Base-by-base conservation (phyloP, 1,139 yeast genomes). In the Eremothecium sinecaudum region DNA sequence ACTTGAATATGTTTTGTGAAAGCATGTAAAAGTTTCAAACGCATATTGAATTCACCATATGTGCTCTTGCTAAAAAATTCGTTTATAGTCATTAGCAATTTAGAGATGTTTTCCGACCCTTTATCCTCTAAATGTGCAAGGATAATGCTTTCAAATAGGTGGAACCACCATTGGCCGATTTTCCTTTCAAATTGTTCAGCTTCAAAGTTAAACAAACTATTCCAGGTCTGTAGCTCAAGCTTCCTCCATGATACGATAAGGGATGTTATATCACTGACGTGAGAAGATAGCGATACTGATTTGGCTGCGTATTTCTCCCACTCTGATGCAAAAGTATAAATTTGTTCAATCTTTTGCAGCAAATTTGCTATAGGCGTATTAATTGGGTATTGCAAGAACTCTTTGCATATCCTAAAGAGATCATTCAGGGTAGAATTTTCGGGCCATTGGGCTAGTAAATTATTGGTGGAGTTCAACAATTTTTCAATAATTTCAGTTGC, bases 261-360 rank as follows among this genome's bases (percentile, higher is more conserved):
- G 1, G 60, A 51, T 0, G 93, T 75, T 28, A 84, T 58, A 13
- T 69, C 68, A 30, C 73, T 76, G 42, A 77, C 71, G 34, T 71
- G 69, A 0, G 50, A 50, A 24, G 64, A 64, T 39, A 90, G 61
- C 1, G 94, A 72, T 1, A 81, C 90, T 34, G 80, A 79, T 3
- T 75, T 67, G 24, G 87, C 77, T 0, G 98, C 95, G 58, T 82
- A 86, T 45, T 82, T 80, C 54, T 90, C 92, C 97, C 98, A 92
- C 56, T 90, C 97, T 16, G 79, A 70, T 43, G 87, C 66, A 49
- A 73, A 75, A 0, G 84, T 79, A 50, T 82, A 82, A 20, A 87
- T 73, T 52, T 83, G 95, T 56, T 92, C 98, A 29, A 86, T 62
- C 58, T 86, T 86, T 36, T 80, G 83, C 33, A 92, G 65, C 41